Evolutionary conservation across 75 land plant species (phyloP).

Genomic region (Cryptomeria japonica): DNA sequence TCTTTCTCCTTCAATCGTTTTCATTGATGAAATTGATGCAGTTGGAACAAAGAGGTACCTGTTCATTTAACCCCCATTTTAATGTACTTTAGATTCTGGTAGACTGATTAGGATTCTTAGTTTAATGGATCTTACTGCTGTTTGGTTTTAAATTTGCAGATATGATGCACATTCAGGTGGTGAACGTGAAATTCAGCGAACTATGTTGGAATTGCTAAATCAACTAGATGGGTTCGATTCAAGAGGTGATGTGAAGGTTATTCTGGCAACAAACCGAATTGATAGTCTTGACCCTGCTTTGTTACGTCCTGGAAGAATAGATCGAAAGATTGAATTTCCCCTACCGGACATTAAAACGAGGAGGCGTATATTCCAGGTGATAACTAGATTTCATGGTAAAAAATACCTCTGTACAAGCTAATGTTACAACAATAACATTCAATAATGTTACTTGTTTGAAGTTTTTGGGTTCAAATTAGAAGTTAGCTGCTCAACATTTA

Average conservation of each 20-base stretch:
- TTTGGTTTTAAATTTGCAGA: conserved; percentile 23
- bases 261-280: conserved; percentile 80
- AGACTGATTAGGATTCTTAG: background rate
- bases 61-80: background rate
- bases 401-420: background rate
- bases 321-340: conserved; percentile 87
- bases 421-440: background rate
- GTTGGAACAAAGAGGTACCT: conserved; percentile 82
- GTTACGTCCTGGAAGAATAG: conserved; percentile 85
- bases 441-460: background rate
- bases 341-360: conserved; percentile 79
- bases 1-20: conserved; percentile 86
- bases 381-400: background rate
- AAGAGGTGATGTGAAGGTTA: conserved; percentile 87
- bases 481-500: background rate
- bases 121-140: background rate
- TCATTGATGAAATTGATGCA: conserved; percentile 96
- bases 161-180: conserved; percentile 94
- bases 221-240: conserved; percentile 90
- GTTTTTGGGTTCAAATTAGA: background rate
- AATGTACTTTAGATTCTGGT: background rate
- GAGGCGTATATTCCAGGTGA: conserved; percentile 81
- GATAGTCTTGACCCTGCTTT: conserved; percentile 90
- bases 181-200: conserved; percentile 85
- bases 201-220: conserved; percentile 84